A percentile compares a stretch with the other conserved stretches of the same genome.
Evolutionary conservation across 2,329 filamentous ascomycete species (phyloP).

Genomic region (Xylariaceae sp.): DNA sequence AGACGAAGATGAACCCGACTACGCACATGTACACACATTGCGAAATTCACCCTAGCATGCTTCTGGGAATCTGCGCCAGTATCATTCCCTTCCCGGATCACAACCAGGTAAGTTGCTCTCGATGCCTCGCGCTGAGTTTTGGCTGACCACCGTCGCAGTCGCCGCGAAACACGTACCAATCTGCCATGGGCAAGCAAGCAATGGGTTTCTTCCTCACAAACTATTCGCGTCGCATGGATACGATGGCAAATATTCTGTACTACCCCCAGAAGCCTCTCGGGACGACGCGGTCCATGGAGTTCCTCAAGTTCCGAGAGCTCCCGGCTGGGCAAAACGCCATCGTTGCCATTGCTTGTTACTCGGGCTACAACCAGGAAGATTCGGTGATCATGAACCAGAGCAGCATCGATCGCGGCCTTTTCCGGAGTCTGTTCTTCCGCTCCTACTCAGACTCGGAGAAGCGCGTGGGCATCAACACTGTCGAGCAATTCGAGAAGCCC

Average conservation of each 20-base stretch:
- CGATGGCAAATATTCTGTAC: constrained; percentile 98
- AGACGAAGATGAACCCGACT: constrained; percentile 77
- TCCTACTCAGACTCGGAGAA: constrained; percentile 97
- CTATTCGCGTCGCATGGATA: constrained; percentile 95
- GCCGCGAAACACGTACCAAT: constrained; percentile 97
- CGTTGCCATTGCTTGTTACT: constrained; percentile 94
- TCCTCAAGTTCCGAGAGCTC: constrained; percentile 93
- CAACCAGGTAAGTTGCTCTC: constrained; percentile 59
- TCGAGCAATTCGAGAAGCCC: constrained; percentile 94
- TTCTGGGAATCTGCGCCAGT: constrained; percentile 94
- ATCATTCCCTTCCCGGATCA: constrained; percentile 99
- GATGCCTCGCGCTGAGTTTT: neutral
- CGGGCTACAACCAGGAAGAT: constrained; percentile 99
- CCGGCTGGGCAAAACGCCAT: constrained; percentile 97
- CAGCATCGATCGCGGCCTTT: constrained; percentile 93
- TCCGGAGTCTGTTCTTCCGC: constrained; percentile 96
- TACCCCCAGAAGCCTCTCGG: constrained; percentile 97
- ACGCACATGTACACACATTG: constrained; percentile 96
- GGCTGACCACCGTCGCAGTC: constrained; percentile 50
- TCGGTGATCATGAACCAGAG: constrained; percentile 99
- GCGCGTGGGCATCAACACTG: constrained; percentile 83
- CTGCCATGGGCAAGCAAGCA: constrained; percentile 99
- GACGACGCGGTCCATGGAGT: constrained; percentile 97
- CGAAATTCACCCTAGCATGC: constrained; percentile 99
- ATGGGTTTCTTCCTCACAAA: constrained; percentile 99